These are phyloP conservation scores for Lagerstroemia speciosa DNA, from an alignment of 345 rosid species.

Conservation along the genomic window DNA sequence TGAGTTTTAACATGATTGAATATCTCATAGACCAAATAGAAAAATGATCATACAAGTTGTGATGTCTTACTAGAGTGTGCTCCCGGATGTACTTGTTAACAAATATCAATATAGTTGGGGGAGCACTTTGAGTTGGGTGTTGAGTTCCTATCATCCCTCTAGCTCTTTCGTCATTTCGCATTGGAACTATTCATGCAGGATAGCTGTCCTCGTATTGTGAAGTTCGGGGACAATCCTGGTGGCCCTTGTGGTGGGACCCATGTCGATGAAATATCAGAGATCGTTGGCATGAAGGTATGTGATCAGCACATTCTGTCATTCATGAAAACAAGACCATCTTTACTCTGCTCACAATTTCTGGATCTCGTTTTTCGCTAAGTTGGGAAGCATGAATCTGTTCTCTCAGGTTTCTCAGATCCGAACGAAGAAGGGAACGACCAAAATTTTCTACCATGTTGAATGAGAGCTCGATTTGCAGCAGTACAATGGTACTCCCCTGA, in stretches of 20 bases:
- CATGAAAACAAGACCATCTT: background rate
- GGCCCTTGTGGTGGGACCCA: slow-evolving; percentile 94
- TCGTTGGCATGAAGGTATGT: slow-evolving; percentile 54
- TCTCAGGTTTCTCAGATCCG: slow-evolving; percentile 59
- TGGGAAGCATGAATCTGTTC: background rate
- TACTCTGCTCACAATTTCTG: background rate
- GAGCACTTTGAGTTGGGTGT: background rate
- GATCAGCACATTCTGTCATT: background rate
- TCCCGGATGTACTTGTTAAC: background rate
- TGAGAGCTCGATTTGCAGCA: slow-evolving; percentile 8
- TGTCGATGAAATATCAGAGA: slow-evolving; percentile 66
- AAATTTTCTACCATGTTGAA: slow-evolving; percentile 53
- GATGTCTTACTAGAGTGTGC: no score
- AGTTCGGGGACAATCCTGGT: slow-evolving; percentile 54
- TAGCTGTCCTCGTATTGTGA: slow-evolving; percentile 69
- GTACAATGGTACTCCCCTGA: background rate
- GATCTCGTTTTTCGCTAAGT: background rate
- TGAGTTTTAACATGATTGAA: background rate
- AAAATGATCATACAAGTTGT: no score
- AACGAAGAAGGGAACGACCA: slow-evolving; percentile 60
- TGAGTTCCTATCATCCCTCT: background rate
- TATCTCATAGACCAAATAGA: background rate
- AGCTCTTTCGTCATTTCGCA: background rate
- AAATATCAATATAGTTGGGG: background rate
- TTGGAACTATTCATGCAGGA: slow-evolving; percentile 28